These are phyloP conservation scores for Peribolospora baueri DNA, from an alignment of 768 basidiomycete genomes.

Conservation along the genomic window DNA sequence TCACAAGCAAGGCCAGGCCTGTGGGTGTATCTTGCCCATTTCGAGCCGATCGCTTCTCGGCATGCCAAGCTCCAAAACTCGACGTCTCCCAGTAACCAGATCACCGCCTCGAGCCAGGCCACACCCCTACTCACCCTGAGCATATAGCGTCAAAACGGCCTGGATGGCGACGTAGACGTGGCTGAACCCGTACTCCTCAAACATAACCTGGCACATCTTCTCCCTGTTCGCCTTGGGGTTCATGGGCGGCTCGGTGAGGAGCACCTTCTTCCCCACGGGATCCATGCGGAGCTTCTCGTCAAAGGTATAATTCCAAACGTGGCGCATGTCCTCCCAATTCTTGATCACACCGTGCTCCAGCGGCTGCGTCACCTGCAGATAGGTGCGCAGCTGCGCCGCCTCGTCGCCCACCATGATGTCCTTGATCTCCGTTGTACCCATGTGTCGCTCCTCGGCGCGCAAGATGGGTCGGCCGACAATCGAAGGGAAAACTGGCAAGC, in stretches of 20 bases:
- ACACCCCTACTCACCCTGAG: constrained; percentile 48
- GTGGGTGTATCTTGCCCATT: not conserved
- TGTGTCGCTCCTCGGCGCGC: constrained; percentile 72
- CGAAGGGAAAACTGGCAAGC: constrained; percentile 53
- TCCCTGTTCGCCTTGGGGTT: constrained; percentile 84
- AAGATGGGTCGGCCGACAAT: constrained; percentile 90
- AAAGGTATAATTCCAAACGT: constrained; percentile 97
- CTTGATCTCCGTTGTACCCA: constrained; percentile 62
- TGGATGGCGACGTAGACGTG: constrained; percentile 96
- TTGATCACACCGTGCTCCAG: constrained; percentile 98
- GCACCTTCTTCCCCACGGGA: constrained; percentile 59
- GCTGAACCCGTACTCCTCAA: constrained; percentile 89
- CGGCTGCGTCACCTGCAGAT: constrained; percentile 86
- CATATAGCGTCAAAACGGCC: constrained; percentile 91
- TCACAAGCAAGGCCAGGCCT: no score
- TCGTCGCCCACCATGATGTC: constrained; percentile 98
- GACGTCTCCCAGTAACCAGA: not conserved
- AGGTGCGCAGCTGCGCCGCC: constrained; percentile 77
- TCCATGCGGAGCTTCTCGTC: constrained; percentile 80
- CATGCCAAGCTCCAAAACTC: not conserved
- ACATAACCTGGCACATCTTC: constrained; percentile 94
- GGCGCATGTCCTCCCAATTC: constrained; percentile 98
- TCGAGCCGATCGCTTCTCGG: not conserved
- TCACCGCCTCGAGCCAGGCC: not conserved
- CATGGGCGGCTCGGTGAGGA: constrained; percentile 97